phyloP scores from a whole-genome alignment of 331 rosid genomes.

The Dryas integrifolia region DNA sequence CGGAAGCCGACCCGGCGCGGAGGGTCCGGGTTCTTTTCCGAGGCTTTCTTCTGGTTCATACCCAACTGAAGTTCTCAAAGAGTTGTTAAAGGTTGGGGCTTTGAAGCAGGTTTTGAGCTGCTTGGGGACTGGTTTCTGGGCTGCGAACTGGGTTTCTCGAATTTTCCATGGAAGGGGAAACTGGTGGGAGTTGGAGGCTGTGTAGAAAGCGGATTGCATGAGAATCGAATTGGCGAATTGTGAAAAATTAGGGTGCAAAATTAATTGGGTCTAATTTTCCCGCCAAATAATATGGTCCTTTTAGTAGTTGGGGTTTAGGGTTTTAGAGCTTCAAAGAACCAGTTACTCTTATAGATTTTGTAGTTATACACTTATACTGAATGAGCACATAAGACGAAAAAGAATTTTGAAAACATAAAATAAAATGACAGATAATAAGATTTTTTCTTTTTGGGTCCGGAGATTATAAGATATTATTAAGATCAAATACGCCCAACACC shows the following conservation, averaged over 20 bases:
- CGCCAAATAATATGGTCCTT: slow-evolving; percentile 21
- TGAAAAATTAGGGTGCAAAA: slow-evolving; percentile 1
- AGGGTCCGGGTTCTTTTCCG: slow-evolving; percentile 29
- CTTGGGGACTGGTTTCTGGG: slow-evolving; percentile 22
- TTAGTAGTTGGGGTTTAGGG: slow-evolving; percentile 17
- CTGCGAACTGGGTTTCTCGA: slow-evolving; percentile 16
- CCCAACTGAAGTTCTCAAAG: slow-evolving; percentile 49
- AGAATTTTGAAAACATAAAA: too few species aligned
- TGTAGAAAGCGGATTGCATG: slow-evolving; percentile 58
- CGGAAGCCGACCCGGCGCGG: slow-evolving; percentile 47
- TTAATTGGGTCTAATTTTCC: slow-evolving; percentile 16
- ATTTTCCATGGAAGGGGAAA: slow-evolving; percentile 44
- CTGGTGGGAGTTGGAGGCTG: slow-evolving; percentile 35
- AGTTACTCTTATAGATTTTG: too few species aligned
- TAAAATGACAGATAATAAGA: too few species aligned
- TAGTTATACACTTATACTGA: too few species aligned
- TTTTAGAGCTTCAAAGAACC: background rate
- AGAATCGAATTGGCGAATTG: slow-evolving; percentile 10
- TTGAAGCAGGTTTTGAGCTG: slow-evolving; percentile 29
- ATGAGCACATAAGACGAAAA: too few species aligned
- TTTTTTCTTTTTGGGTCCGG: too few species aligned
- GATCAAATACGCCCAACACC: too few species aligned
- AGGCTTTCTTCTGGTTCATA: slow-evolving; percentile 49
- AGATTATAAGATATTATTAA: too few species aligned
- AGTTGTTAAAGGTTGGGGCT: slow-evolving; percentile 26